phyloP scores from a whole-genome alignment of 2,329 filamentous ascomycete species.

The Curvularia sp. region DNA sequence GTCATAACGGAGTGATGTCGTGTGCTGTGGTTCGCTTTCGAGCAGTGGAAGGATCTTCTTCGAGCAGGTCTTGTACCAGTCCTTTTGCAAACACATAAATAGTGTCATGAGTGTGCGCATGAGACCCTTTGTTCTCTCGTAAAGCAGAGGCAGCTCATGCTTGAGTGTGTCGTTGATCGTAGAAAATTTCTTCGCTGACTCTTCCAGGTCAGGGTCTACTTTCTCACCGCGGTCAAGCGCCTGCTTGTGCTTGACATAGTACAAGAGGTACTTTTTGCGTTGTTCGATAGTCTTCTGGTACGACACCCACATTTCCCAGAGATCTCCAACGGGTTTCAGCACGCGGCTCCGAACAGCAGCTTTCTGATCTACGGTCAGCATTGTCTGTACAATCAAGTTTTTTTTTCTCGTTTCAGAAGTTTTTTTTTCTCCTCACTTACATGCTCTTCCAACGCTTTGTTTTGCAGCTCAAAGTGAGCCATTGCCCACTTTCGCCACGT shows the following conservation, averaged over 20 bases:
- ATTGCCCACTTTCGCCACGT: slow-evolving; percentile 94
- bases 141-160: slow-evolving; percentile 86
- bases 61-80: slow-evolving; percentile 84
- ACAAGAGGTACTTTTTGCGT: slow-evolving; percentile 87
- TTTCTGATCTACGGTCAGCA: slow-evolving; percentile 52
- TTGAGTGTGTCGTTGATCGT: slow-evolving; percentile 93
- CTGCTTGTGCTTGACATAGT: slow-evolving; percentile 83
- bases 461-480: slow-evolving; percentile 84
- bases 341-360: slow-evolving; percentile 78
- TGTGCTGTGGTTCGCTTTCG: slow-evolving; percentile 57
- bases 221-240: slow-evolving; percentile 83
- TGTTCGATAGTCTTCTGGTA: slow-evolving; percentile 92
- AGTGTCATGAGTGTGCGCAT: slow-evolving; percentile 83
- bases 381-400: slow-evolving; percentile 5
- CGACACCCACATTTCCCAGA: slow-evolving; percentile 81
- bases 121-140: slow-evolving; percentile 78
- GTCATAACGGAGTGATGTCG: slow-evolving; percentile 65
- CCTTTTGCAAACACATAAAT: slow-evolving; percentile 81
- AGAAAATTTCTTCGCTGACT: slow-evolving; percentile 86
- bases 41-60: slow-evolving; percentile 81
- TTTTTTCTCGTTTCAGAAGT: neutral
- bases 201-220: slow-evolving; percentile 81
- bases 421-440: slow-evolving; percentile 58
- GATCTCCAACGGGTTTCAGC: slow-evolving; percentile 80
- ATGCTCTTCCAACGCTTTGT: slow-evolving; percentile 83